Percentiles rank a stretch among this genome's conserved stretches.
These are phyloP conservation scores for Hyphopichia khmerensis DNA, from an alignment of 1,139 yeast genomes.

Conservation along the genomic window DNA sequence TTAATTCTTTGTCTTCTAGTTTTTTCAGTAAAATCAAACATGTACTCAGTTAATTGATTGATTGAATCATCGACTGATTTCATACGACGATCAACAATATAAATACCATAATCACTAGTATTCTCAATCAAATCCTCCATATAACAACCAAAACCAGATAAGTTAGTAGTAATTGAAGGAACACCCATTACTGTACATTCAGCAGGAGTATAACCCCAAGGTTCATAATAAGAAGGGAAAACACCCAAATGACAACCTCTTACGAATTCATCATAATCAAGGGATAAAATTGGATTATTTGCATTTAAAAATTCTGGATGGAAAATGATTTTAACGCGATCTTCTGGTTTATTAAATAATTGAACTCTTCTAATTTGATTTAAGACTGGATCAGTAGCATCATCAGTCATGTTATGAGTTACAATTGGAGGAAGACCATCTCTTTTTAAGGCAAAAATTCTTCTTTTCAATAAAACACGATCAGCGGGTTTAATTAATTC, in stretches of 20 bases:
- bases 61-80: slow-evolving; percentile 93
- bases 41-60: slow-evolving; percentile 82
- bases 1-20: slow-evolving; percentile 96
- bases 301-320: slow-evolving; percentile 97
- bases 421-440: slow-evolving; percentile 91
- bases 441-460: slow-evolving; percentile 90
- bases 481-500: slow-evolving; percentile 87
- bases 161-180: slow-evolving; percentile 95
- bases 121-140: slow-evolving; percentile 98
- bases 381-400: slow-evolving; percentile 84
- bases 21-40: slow-evolving; percentile 86
- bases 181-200: slow-evolving; percentile 99
- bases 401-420: slow-evolving; percentile 97
- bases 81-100: slow-evolving; percentile 92
- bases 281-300: slow-evolving; percentile 87
- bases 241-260: slow-evolving; percentile 98
- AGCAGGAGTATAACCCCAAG: slow-evolving; percentile 99
- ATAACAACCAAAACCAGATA: slow-evolving; percentile 97
- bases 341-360: slow-evolving; percentile 84
- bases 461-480: slow-evolving; percentile 83
- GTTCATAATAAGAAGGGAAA: slow-evolving; percentile 97
- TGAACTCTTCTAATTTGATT: slow-evolving; percentile 91
- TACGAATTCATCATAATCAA: slow-evolving; percentile 96
- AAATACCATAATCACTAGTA: slow-evolving; percentile 93
- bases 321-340: slow-evolving; percentile 92